phyloP scores from a whole-genome alignment of 177 flowering plant genomes.

The Telopea speciosissima region DNA sequence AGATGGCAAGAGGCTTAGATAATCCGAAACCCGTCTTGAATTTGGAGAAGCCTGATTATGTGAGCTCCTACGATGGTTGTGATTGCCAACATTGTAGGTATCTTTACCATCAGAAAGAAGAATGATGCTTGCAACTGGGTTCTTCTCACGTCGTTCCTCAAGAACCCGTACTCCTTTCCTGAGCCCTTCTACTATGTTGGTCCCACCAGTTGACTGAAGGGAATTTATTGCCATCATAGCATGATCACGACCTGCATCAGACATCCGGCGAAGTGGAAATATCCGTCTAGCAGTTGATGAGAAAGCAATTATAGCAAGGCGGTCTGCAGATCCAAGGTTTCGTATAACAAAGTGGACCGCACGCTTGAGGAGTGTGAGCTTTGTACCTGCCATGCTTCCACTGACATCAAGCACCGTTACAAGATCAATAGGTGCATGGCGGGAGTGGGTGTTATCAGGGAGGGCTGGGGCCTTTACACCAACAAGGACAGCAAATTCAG shows the following conservation, averaged over 20 bases:
- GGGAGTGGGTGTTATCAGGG: neutral
- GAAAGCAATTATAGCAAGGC: slow-evolving; percentile 30
- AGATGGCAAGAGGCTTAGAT: slow-evolving; percentile 15
- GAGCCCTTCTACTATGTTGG: slow-evolving; percentile 33
- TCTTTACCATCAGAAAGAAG: slow-evolving; percentile 37
- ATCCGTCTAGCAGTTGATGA: slow-evolving; percentile 26
- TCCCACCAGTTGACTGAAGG: slow-evolving; percentile 26
- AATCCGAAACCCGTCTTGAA: slow-evolving; percentile 4
- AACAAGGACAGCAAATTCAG: slow-evolving; percentile 20
- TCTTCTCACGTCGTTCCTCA: slow-evolving; percentile 20
- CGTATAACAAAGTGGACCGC: slow-evolving; percentile 29
- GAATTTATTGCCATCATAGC: slow-evolving; percentile 23
- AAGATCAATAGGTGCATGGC: slow-evolving; percentile 35
- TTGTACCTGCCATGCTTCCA: slow-evolving; percentile 35
- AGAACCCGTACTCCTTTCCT: slow-evolving; percentile 31
- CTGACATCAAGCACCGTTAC: slow-evolving; percentile 36
- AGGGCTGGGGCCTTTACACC: slow-evolving; percentile 17
- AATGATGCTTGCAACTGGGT: slow-evolving; percentile 32
- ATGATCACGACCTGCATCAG: slow-evolving; percentile 22
- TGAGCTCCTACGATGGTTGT: neutral
- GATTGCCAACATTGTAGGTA: slow-evolving; percentile 9
- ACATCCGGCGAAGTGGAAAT: slow-evolving; percentile 31
- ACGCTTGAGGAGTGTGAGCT: slow-evolving; percentile 30
- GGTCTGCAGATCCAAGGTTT: slow-evolving; percentile 27
- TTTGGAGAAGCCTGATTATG: slow-evolving; percentile 1